A percentile compares a stretch with the other conserved stretches of the same genome.
Evolutionary conservation across 2,329 filamentous ascomycete genomes (phyloP).

Genomic region (Pseudocercospora ulei): DNA sequence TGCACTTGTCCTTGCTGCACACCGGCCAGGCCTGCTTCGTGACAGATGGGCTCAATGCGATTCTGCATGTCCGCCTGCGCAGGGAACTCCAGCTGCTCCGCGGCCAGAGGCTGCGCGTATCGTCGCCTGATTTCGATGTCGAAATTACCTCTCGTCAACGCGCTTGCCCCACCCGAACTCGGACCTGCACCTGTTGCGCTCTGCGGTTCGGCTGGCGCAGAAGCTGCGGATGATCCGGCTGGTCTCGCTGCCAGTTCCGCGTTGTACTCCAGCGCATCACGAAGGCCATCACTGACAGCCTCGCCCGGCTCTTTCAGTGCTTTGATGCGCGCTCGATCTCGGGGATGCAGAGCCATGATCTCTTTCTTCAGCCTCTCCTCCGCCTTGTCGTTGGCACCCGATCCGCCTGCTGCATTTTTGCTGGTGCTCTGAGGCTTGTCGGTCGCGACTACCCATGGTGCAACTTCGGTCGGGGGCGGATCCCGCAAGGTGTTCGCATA

Average conservation of each 20-base stretch:
- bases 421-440: conserved; percentile 69
- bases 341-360: conserved; percentile 52
- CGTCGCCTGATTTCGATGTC: conserved; percentile 57
- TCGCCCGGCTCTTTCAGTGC: conserved; percentile 23
- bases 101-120: conserved; percentile 52
- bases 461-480: conserved; percentile 50
- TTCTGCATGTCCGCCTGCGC: conserved; percentile 48
- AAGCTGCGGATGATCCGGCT: conserved; percentile 12
- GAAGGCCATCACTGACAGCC: conserved; percentile 22
- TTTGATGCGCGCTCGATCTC: conserved; percentile 48
- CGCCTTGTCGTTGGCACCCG: conserved; percentile 49
- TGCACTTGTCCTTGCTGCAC: conserved; percentile 31
- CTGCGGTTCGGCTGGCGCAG: conserved; percentile 19
- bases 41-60: conserved; percentile 56
- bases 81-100: conserved; percentile 55
- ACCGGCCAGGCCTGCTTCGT: conserved; percentile 52
- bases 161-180: conserved; percentile 4
- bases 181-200: conserved; percentile 20
- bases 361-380: conserved; percentile 56
- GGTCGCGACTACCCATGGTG: conserved; percentile 55
- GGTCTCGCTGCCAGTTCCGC: conserved; percentile 28
- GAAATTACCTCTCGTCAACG: conserved; percentile 43
- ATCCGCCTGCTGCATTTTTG: conserved; percentile 38
- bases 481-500: conserved; percentile 52
- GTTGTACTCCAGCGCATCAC: conserved; percentile 26